Evolutionary conservation across 768 basidiomycete genomes (phyloP), one percentile per base, ranked within the genome.

Genomic region (Cystoderma amianthinum): DNA sequence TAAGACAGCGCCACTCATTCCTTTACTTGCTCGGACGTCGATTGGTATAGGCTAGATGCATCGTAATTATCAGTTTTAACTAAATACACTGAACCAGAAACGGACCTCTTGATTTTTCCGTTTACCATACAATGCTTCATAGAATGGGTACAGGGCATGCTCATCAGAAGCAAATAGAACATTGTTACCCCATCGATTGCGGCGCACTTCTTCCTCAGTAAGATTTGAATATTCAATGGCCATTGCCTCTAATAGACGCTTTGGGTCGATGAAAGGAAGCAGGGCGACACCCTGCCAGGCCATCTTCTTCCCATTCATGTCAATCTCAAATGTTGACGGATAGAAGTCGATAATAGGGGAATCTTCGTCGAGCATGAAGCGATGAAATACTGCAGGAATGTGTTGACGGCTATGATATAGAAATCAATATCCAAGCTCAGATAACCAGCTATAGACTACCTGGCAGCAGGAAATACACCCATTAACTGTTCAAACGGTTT

Each of bases 231-330:
- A 85, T 47, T 67, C 71, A 10, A 69, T 58, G 5, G 69, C 75
- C 85, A 99, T 91, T 3, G 93, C 90, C 23, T 78, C 82, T 41
- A 98, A 65, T 18, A 99, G 64, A 23, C 93, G 77, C 42, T 72
- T 74, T 58, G 82, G 73, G 55, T 98, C 89, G 47, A 99, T 98
- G 69, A 98, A 99, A 0, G 96, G 94, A 16, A 99, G 69, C 6
- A 99, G 68, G 0, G 96, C 94, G 42, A 99, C 92, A 41, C 96
- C 96, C 61, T 99, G 95, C 96, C 96, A 99, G 5, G 88, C 74
- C 94, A 98, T 97, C 64, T 87, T 89, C 68, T 98, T 98, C 44
- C 96, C 96, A 55, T 99, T 99, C 96, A 99, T 99, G 61, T 99
- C 96, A 54, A 98, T 84, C 51, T 94, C 80, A 60, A 99, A 99